A percentile compares a stretch with the other conserved stretches of the same genome.
phyloP scores from a whole-genome alignment of 306 rosid species.

The Ormosia semicastrata region DNA sequence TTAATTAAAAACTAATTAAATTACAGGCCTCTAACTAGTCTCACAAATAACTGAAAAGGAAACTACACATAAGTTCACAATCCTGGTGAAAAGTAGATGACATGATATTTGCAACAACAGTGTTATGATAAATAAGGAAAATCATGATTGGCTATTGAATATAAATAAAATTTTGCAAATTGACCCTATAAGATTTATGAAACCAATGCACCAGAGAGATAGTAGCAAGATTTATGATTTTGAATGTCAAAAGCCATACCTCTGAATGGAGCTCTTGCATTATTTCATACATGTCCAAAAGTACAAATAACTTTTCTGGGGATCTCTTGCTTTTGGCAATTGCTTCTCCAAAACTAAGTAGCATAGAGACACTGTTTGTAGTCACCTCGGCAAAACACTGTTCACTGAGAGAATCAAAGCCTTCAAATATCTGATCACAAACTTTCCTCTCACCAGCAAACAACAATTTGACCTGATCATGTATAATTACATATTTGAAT shows the following conservation, averaged over 20 bases:
- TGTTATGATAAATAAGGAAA: not conserved
- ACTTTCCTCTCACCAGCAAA: constrained; percentile 95
- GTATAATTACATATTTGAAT: constrained; percentile 24
- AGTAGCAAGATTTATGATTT: not conserved
- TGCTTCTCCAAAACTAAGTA: constrained; percentile 95
- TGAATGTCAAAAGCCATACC: constrained; percentile 48
- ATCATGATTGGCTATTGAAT: not conserved
- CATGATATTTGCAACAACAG: not conserved
- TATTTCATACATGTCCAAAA: constrained; percentile 96
- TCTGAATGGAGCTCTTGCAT: constrained; percentile 95
- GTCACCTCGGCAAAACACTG: constrained; percentile 96
- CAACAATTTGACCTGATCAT: constrained; percentile 78
- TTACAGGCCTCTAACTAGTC: not conserved
- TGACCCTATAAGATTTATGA: not conserved
- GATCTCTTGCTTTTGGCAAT: constrained; percentile 96
- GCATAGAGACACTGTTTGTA: constrained; percentile 77
- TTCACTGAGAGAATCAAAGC: constrained; percentile 79
- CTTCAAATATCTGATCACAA: constrained; percentile 88
- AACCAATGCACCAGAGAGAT: not conserved
- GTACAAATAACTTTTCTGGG: constrained; percentile 93
- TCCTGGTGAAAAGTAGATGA: not conserved
- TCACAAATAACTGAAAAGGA: not conserved
- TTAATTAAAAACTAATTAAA: not conserved
- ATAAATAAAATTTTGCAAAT: not conserved
- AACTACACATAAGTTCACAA: not conserved